Conservation (phyloP, 352 stramenopile genomes). For the Halophytophthora polymorphica region DNA sequence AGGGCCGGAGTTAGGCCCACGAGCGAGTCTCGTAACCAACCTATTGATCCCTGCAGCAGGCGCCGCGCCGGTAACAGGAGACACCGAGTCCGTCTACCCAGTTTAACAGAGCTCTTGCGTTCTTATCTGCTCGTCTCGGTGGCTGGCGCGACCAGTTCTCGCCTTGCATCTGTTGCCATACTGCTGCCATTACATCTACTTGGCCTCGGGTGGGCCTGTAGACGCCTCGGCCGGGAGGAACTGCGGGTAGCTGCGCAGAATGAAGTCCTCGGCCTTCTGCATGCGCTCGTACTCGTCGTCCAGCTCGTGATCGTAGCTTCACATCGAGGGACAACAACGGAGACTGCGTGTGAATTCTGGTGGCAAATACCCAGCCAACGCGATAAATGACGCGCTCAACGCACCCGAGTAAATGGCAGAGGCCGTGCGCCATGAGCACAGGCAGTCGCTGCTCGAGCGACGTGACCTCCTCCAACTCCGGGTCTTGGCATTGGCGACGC, state of each 20-base stretch:
- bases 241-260: conserved; percentile 49
- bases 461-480: conserved; percentile 44
- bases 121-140: conserved; percentile 4
- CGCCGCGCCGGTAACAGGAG: conserved; percentile 20
- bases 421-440: conserved; percentile 69
- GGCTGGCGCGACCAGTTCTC: conserved; percentile 2
- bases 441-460: conserved; percentile 68
- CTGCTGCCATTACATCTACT: no score
- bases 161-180: not conserved
- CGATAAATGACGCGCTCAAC: conserved; percentile 3
- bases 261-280: conserved; percentile 64
- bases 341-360: not conserved
- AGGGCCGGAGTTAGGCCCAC: conserved; percentile 23
- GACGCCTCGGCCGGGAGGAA: conserved; percentile 37
- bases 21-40: conserved; percentile 15
- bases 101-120: not conserved
- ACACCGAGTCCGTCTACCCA: not conserved
- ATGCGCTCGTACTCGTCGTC: conserved; percentile 79
- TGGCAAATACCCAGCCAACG: not conserved
- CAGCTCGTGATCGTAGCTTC: conserved; percentile 77
- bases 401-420: conserved; percentile 83
- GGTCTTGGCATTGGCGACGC: conserved; percentile 63
- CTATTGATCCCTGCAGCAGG: conserved; percentile 11
- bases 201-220: no score
- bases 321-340: not conserved